phyloP scores from a whole-genome alignment of 352 stramenopile genomes.

The Phytophthora hybrid region DNA sequence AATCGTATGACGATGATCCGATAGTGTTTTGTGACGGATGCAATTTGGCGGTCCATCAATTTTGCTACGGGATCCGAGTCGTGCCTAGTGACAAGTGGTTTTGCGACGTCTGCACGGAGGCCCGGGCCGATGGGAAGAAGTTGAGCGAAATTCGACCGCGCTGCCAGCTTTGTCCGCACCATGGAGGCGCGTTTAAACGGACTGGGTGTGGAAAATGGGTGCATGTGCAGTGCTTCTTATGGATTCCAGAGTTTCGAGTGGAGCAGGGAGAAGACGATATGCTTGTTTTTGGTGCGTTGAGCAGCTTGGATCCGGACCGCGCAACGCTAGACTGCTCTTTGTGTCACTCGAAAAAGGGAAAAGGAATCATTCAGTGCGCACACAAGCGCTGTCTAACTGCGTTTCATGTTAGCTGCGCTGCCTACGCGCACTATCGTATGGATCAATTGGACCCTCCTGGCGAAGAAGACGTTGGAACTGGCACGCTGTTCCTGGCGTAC shows the following conservation, averaged over 20 bases:
- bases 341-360: conserved; percentile 65
- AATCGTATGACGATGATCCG: conserved; percentile 89
- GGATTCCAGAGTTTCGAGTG: conserved; percentile 81
- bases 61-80: conserved; percentile 84
- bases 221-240: conserved; percentile 89
- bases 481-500: conserved; percentile 76
- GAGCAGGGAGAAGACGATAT: conserved; percentile 44
- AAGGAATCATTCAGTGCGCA: conserved; percentile 83
- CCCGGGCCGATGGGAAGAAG: neutral
- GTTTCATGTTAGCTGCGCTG: conserved; percentile 87
- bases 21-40: conserved; percentile 93
- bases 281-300: conserved; percentile 56
- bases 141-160: conserved; percentile 2
- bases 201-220: conserved; percentile 79
- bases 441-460: conserved; percentile 55
- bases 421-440: conserved; percentile 65
- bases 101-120: conserved; percentile 69
- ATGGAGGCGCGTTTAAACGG: conserved; percentile 64
- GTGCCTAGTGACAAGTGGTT: conserved; percentile 86
- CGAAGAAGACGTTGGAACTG: conserved; percentile 41
- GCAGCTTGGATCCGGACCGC: conserved; percentile 64
- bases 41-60: conserved; percentile 88
- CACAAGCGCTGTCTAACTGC: conserved; percentile 73
- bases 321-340: conserved; percentile 72
- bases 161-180: conserved; percentile 79